Percentiles rank a stretch among this genome's conserved stretches.
Evolutionary conservation across 2,329 filamentous ascomycete species (phyloP).

Genomic region (Claviceps lovelessii): DNA sequence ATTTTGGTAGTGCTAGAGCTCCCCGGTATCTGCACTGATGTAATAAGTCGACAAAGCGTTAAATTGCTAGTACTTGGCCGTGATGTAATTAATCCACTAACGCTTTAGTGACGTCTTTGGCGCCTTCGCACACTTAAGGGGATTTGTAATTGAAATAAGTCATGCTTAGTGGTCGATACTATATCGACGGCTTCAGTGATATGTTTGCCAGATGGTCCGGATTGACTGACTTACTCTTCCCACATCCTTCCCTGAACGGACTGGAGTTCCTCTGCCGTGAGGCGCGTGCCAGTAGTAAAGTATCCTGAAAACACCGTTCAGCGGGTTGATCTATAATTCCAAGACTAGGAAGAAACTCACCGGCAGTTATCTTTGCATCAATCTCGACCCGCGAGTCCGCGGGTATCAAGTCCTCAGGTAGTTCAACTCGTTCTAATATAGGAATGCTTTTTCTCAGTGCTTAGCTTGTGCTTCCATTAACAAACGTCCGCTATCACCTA

Average conservation of each 20-base stretch:
- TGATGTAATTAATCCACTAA: too few species aligned
- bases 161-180: constrained; percentile 5
- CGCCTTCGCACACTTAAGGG: too few species aligned
- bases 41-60: too few species aligned
- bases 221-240: constrained; percentile 50
- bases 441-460: constrained; percentile 43
- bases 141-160: neutral
- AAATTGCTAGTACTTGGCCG: too few species aligned
- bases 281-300: constrained; percentile 78
- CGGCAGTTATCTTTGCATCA: constrained; percentile 94
- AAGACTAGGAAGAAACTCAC: constrained; percentile 32
- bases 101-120: too few species aligned
- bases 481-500: constrained; percentile 12
- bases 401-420: constrained; percentile 87
- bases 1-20: too few species aligned
- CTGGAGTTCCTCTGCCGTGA: constrained; percentile 73
- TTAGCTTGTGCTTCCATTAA: neutral
- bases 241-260: constrained; percentile 81
- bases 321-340: neutral
- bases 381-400: constrained; percentile 95
- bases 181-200: neutral
- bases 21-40: too few species aligned
- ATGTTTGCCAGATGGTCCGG: neutral
- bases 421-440: constrained; percentile 78
- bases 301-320: constrained; percentile 33